These are phyloP conservation scores for Alternaria conjuncta DNA, from an alignment of 2,329 filamentous ascomycete species.

Conservation along the genomic window DNA sequence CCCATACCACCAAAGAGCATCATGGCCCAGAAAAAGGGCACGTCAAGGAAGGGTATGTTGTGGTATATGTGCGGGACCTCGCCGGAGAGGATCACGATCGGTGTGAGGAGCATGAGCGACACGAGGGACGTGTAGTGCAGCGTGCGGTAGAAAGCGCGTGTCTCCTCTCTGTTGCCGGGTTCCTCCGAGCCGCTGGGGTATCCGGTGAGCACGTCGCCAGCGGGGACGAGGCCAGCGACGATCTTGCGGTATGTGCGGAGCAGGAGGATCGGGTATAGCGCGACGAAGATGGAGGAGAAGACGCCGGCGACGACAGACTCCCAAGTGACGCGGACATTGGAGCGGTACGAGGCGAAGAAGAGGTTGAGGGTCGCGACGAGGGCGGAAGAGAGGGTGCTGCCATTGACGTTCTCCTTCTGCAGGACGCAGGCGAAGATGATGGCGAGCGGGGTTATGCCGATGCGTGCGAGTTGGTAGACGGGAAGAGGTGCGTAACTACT, in stretches of 20 bases:
- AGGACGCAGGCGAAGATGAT: slow-evolving; percentile 58
- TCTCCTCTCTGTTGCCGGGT: slow-evolving; percentile 52
- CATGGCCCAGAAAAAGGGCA: slow-evolving; percentile 64
- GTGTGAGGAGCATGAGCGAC: slow-evolving; percentile 57
- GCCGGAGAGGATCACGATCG: slow-evolving; percentile 58
- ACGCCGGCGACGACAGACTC: slow-evolving; percentile 60
- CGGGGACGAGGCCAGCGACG: slow-evolving; percentile 52
- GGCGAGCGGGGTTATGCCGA: slow-evolving; percentile 58
- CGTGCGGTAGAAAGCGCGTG: slow-evolving; percentile 59
- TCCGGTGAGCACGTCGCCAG: slow-evolving; percentile 53
- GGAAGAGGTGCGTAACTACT: slow-evolving; percentile 58
- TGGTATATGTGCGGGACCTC: slow-evolving; percentile 57
- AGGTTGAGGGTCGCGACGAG: slow-evolving; percentile 60
- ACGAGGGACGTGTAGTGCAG: slow-evolving; percentile 61
- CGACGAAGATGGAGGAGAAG: slow-evolving; percentile 60
- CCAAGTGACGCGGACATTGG: slow-evolving; percentile 57
- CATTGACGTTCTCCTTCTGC: slow-evolving; percentile 55
- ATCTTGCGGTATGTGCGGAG: slow-evolving; percentile 58
- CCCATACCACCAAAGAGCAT: slow-evolving; percentile 57
- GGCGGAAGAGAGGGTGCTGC: slow-evolving; percentile 57
- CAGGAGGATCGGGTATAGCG: slow-evolving; percentile 59
- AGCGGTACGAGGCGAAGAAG: slow-evolving; percentile 55
- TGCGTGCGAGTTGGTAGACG: slow-evolving; percentile 60
- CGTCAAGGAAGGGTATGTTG: slow-evolving; percentile 62
- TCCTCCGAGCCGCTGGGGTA: slow-evolving; percentile 45